These are phyloP conservation scores for Aspergillus saccharolyticus DNA, from an alignment of 495 filamentous ascomycete species.

Conservation along the genomic window DNA sequence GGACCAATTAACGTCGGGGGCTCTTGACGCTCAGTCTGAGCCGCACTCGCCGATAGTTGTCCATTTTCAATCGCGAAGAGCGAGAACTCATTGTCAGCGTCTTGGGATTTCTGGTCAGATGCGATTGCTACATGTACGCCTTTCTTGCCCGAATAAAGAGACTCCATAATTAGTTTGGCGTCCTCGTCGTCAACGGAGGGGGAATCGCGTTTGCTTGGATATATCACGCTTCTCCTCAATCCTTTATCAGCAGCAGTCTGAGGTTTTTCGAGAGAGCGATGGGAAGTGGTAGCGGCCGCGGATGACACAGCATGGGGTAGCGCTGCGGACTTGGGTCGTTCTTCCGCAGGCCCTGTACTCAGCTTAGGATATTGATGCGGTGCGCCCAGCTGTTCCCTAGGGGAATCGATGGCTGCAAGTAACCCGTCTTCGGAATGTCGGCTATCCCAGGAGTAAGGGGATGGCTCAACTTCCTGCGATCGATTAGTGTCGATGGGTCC, in stretches of 20 bases:
- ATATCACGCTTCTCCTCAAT: conserved; percentile 44
- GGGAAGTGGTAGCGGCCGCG: conserved; percentile 27
- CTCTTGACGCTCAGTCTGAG: conserved; percentile 11
- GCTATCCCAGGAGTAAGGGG: conserved; percentile 66
- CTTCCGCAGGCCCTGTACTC: conserved; percentile 6
- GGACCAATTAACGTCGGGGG: conserved; percentile 21
- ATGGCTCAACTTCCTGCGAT: conserved; percentile 49
- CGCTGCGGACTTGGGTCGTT: conserved; percentile 21
- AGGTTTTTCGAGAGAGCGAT: conserved; percentile 35
- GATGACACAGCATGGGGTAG: conserved; percentile 20
- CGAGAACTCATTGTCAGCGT: conserved; percentile 40
- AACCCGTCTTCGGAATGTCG: conserved; percentile 60
- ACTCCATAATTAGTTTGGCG: conserved; percentile 59
- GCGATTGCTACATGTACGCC: conserved; percentile 29
- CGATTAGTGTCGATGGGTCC: conserved; percentile 56
- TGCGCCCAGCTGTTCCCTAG: conserved; percentile 6
- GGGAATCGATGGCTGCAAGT: conserved; percentile 33
- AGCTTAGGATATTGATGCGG: neutral
- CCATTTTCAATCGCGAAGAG: conserved; percentile 45
- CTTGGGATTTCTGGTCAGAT: conserved; percentile 16
- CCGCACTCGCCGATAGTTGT: conserved; percentile 8
- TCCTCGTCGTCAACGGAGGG: conserved; percentile 59
- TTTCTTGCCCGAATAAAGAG: conserved; percentile 41
- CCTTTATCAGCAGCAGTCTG: conserved; percentile 31
- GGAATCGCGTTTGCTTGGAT: conserved; percentile 42